These are phyloP conservation scores for Phytopythium sindhum DNA, from an alignment of 352 stramenopile species.

Conservation along the genomic window DNA sequence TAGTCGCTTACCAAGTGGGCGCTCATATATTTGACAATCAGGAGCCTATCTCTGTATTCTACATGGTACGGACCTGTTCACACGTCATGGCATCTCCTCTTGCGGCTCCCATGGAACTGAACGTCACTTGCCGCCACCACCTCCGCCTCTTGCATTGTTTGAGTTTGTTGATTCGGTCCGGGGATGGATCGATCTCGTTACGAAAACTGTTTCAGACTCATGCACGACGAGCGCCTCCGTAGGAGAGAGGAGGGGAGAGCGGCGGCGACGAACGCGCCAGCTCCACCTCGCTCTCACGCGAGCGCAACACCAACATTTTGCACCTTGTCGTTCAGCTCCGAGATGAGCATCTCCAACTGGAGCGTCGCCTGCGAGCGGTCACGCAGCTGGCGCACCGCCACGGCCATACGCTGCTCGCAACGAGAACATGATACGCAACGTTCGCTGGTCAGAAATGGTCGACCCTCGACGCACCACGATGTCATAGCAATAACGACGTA, in stretches of 20 bases:
- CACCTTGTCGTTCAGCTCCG: conserved; percentile 72
- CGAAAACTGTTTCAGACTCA: neutral
- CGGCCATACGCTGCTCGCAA: conserved; percentile 25
- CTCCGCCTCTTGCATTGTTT: conserved; percentile 5
- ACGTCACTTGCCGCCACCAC: neutral
- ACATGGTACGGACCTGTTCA: neutral
- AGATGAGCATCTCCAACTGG: conserved; percentile 56
- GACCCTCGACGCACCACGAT: too few species aligned
- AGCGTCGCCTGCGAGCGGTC: conserved; percentile 58
- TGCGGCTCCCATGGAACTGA: neutral
- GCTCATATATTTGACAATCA: neutral
- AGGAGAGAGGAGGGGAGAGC: neutral
- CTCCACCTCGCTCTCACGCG: conserved; percentile 21
- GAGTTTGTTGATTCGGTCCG: neutral
- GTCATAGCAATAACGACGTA: conserved; percentile 14
- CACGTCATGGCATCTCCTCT: too few species aligned
- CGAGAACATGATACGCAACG: too few species aligned
- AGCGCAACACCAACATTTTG: conserved; percentile 53
- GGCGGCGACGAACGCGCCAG: neutral
- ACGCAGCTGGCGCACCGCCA: conserved; percentile 52
- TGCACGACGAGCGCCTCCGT: neutral
- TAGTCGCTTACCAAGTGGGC: conserved; percentile 7
- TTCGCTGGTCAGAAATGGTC: too few species aligned
- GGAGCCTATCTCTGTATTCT: neutral
- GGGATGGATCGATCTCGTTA: conserved; percentile 4